phyloP scores from a whole-genome alignment of 441 rosid genomes.

The Raphanus hybrid region DNA sequence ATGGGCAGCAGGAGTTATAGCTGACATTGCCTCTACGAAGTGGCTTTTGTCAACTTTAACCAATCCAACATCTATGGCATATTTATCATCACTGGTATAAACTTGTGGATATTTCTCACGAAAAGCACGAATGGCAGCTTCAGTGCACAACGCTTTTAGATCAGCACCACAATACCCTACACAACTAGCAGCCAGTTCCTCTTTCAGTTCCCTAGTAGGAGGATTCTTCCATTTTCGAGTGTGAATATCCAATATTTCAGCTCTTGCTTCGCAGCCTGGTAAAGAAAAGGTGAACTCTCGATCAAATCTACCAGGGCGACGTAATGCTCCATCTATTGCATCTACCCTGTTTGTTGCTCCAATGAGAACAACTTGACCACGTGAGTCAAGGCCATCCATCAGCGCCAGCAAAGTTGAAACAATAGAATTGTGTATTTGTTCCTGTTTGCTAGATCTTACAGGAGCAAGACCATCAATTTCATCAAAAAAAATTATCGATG shows the following conservation, averaged over 20 bases:
- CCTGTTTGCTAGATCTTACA: constrained; percentile 99
- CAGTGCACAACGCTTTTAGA: constrained; percentile 96
- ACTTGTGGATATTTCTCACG: constrained; percentile 99
- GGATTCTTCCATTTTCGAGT: constrained; percentile 99
- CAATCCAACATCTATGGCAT: constrained; percentile 92
- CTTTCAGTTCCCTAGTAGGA: constrained; percentile 83
- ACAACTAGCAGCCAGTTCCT: constrained; percentile 97
- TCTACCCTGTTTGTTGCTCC: constrained; percentile 99
- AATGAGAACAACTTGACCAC: constrained; percentile 99
- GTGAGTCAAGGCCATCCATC: constrained; percentile 99
- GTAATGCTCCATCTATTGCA: constrained; percentile 99
- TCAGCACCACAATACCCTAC: constrained; percentile 99
- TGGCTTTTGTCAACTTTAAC: constrained; percentile 88
- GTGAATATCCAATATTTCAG: constrained; percentile 96
- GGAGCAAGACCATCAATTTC: constrained; percentile 99
- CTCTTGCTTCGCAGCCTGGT: constrained; percentile 98
- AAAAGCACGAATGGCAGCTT: constrained; percentile 98
- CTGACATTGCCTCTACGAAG: constrained; percentile 95
- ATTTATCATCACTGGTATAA: constrained; percentile 97
- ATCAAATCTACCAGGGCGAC: constrained; percentile 99
- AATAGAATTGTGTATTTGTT: constrained; percentile 99
- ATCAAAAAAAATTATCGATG: constrained; percentile 98
- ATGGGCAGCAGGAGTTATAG: constrained; percentile 99
- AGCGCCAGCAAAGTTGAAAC: constrained; percentile 98
- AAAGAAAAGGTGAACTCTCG: constrained; percentile 98